A percentile compares a stretch with the other conserved stretches of the same genome.
Conservation (phyloP, 1,139 yeast genomes). For the Meyerozyma elateridarum region DNA sequence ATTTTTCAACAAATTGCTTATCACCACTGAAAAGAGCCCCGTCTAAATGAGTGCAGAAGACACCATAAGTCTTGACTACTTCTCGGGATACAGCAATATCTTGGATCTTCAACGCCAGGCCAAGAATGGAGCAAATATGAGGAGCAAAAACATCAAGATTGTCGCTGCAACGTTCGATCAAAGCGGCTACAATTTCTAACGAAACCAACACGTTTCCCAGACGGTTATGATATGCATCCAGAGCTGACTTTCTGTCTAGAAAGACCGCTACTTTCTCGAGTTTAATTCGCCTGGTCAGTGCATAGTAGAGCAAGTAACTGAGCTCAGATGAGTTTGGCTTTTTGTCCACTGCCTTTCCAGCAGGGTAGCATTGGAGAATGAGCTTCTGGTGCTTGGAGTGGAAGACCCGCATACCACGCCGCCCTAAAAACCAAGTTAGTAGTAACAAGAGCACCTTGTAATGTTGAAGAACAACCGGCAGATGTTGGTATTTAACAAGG, state of each 20-base stretch:
- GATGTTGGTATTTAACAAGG: background rate
- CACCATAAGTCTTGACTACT: constrained; percentile 46
- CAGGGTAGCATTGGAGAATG: constrained; percentile 88
- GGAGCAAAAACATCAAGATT: constrained; percentile 80
- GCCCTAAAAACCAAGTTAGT: constrained; percentile 2
- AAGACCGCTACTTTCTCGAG: constrained; percentile 79
- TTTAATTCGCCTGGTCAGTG: constrained; percentile 85
- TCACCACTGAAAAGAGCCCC: constrained; percentile 72
- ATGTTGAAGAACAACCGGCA: background rate
- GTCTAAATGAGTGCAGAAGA: constrained; percentile 63
- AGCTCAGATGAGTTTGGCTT: constrained; percentile 90
- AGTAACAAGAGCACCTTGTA: background rate
- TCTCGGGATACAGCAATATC: constrained; percentile 58
- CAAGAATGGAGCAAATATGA: constrained; percentile 48
- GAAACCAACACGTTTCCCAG: constrained; percentile 84
- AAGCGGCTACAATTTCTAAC: constrained; percentile 59
- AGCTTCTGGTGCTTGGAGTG: constrained; percentile 85
- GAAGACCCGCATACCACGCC: constrained; percentile 27
- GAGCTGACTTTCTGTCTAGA: constrained; percentile 56
- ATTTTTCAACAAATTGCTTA: constrained; percentile 49
- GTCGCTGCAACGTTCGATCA: constrained; percentile 73
- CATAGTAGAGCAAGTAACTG: constrained; percentile 82
- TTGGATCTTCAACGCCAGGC: constrained; percentile 37
- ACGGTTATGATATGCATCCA: constrained; percentile 58
- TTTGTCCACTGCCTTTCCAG: constrained; percentile 80